Evolutionary conservation across 495 filamentous ascomycete genomes (phyloP).

Genomic region (Trichoderma asperelloides): DNA sequence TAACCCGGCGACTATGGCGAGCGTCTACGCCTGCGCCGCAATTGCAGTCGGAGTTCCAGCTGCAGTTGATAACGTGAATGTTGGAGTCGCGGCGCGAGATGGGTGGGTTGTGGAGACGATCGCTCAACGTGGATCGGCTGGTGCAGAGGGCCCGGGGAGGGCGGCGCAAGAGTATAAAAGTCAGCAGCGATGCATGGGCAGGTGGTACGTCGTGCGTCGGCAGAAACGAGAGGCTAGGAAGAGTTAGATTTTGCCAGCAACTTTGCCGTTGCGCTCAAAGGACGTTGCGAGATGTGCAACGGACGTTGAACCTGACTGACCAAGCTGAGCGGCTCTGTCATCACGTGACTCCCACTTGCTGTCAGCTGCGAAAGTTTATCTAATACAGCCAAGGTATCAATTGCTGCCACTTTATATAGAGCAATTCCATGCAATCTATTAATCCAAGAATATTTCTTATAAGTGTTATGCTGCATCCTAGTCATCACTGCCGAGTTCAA

Average conservation of each 20-base stretch:
- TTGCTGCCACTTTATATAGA: too few species aligned
- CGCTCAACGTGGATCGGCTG: neutral
- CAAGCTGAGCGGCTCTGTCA: neutral
- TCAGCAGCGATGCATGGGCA: neutral
- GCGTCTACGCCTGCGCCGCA: constrained; percentile 2
- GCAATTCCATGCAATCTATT: too few species aligned
- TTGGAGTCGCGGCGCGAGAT: constrained; percentile 3
- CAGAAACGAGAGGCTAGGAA: neutral
- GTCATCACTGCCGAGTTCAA: neutral
- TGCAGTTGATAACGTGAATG: neutral
- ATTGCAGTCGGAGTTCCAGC: neutral
- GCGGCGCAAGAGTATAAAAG: neutral
- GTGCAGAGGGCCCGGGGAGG: neutral
- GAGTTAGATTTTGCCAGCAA: neutral
- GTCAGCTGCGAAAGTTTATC: neutral
- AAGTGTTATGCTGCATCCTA: neutral
- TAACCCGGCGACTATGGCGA: neutral
- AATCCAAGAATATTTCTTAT: too few species aligned
- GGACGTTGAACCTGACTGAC: neutral
- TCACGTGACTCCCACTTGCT: neutral
- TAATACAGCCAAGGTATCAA: neutral
- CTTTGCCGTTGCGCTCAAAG: neutral
- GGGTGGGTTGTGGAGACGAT: constrained; percentile 4
- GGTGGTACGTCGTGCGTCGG: neutral
- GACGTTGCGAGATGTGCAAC: neutral